Evolutionary conservation across 208 protist species (phyloP), one percentile per base, ranked within the genome.

Genomic region (Borovskyia barvae): DNA sequence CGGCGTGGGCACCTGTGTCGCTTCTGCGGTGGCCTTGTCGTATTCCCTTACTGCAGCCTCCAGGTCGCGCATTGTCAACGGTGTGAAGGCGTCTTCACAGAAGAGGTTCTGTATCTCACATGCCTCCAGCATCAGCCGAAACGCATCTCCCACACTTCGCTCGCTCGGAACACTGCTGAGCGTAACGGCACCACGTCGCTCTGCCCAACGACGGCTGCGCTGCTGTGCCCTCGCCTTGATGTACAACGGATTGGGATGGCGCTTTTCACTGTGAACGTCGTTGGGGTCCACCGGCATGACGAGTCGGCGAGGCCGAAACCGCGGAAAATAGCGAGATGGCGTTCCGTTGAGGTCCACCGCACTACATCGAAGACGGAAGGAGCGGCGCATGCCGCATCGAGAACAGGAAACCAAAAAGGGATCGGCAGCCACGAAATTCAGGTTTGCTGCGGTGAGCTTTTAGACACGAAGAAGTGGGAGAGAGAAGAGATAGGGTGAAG

Each of bases 201-300:
- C 76, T 15, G 71, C 68, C 14, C 52, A 25, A 4, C 68, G 70
- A 17, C 72, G 62, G 1, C 77, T 65, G 0, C 82, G 71, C 25
- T 60, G 46, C 20, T 84, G 72, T 2, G 28, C 54, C 63, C 78
- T 77, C 29, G 81, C 64, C 35, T 62, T 70, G 48, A 74, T 68
- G 39, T 66, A 80, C 9, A 87, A 28, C 7, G 63, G 83, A 53
- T 88, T 90, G 5, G 63, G 51, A 1, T 85, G 70, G 7, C 90
- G 83, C 42, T 57, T 37, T 6, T 39, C 15, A 35, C 62, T 67
- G 76, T 93, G 73, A 4, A 92, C 64, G 47, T 87, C 73, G 54
- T 64, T 73, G 9, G 82, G 77, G 64, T 93, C 75, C 5, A 93
- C 85, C 1, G 90, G 90, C 90, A 95, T 91, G n/a, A 93, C 84